These are phyloP conservation scores for Tothia fuscella DNA, from an alignment of 2,329 filamentous ascomycete species.

Conservation along the genomic window DNA sequence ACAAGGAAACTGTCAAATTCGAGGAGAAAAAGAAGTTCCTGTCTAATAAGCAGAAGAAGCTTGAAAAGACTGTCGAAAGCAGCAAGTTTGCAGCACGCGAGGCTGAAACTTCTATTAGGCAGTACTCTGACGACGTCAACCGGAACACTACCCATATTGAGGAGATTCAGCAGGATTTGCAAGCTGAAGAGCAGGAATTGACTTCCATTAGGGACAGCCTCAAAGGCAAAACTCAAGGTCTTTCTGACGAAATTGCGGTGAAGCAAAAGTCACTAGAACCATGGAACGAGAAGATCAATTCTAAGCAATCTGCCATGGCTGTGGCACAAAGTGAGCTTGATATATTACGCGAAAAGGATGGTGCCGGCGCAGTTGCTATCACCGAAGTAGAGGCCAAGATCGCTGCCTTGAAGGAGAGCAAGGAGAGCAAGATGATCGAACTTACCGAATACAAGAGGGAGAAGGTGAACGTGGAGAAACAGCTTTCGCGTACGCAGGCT, in stretches of 20 bases:
- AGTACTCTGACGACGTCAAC: slow-evolving; percentile 67
- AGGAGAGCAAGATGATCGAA: slow-evolving; percentile 57
- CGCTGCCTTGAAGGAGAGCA: slow-evolving; percentile 56
- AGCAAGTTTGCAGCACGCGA: slow-evolving; percentile 65
- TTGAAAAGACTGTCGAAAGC: slow-evolving; percentile 74
- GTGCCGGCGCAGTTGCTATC: slow-evolving; percentile 71
- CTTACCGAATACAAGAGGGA: slow-evolving; percentile 65
- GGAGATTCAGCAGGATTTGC: slow-evolving; percentile 63
- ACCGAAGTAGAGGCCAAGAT: slow-evolving; percentile 77
- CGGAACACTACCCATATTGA: slow-evolving; percentile 62
- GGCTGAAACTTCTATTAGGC: slow-evolving; percentile 64
- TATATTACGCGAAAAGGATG: slow-evolving; percentile 81
- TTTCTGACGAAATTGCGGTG: slow-evolving; percentile 80
- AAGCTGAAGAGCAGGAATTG: slow-evolving; percentile 70
- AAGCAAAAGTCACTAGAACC: slow-evolving; percentile 94
- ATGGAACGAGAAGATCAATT: slow-evolving; percentile 94
- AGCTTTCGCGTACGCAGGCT: slow-evolving; percentile 57
- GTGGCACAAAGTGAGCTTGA: slow-evolving; percentile 91
- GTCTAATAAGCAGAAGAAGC: slow-evolving; percentile 80
- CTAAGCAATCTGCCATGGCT: slow-evolving; percentile 86
- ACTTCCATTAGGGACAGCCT: slow-evolving; percentile 71
- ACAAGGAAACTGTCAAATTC: slow-evolving; percentile 94
- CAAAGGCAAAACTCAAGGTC: slow-evolving; percentile 89
- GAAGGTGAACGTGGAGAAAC: slow-evolving; percentile 60
- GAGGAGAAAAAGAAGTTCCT: slow-evolving; percentile 97